phyloP scores from a whole-genome alignment of 768 basidiomycete genomes.

The Tulasnella calospora region DNA sequence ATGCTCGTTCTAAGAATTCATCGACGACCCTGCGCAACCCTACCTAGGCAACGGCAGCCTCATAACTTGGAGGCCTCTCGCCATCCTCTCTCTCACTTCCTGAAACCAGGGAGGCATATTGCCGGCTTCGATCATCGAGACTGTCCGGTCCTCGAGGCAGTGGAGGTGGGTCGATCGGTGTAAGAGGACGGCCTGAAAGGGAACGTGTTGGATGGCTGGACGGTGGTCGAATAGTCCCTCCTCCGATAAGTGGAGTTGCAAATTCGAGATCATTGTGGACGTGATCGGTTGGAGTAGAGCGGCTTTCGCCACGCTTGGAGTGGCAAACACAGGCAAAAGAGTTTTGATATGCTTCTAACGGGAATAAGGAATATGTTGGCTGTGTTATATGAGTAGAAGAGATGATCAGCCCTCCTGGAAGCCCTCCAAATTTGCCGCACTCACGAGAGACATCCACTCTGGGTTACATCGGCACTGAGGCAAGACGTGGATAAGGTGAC shows the following conservation, averaged over 20 bases:
- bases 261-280: background rate
- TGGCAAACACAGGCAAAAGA: constrained; percentile 12
- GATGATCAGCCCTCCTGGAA: background rate
- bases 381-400: background rate
- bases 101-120: constrained; percentile 75
- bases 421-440: background rate
- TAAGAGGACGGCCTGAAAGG: constrained; percentile 2
- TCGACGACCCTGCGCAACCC: background rate
- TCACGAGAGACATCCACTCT: constrained; percentile 61
- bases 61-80: constrained; percentile 80
- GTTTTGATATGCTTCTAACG: constrained; percentile 12
- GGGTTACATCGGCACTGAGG: constrained; percentile 75
- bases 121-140: constrained; percentile 38
- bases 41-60: constrained; percentile 24
- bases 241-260: constrained; percentile 5
- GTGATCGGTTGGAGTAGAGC: background rate
- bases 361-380: constrained; percentile 24
- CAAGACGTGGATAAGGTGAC: constrained; percentile 7
- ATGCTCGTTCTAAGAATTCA: background rate
- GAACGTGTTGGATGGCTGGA: background rate
- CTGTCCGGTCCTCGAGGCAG: constrained; percentile 13
- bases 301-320: background rate
- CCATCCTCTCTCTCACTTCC: constrained; percentile 78
- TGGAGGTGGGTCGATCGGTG: constrained; percentile 14
- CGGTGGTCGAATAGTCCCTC: constrained; percentile 14